Evolutionary conservation across 352 stramenopile species (phyloP).

Genomic region (Elongisporangium undulatum): DNA sequence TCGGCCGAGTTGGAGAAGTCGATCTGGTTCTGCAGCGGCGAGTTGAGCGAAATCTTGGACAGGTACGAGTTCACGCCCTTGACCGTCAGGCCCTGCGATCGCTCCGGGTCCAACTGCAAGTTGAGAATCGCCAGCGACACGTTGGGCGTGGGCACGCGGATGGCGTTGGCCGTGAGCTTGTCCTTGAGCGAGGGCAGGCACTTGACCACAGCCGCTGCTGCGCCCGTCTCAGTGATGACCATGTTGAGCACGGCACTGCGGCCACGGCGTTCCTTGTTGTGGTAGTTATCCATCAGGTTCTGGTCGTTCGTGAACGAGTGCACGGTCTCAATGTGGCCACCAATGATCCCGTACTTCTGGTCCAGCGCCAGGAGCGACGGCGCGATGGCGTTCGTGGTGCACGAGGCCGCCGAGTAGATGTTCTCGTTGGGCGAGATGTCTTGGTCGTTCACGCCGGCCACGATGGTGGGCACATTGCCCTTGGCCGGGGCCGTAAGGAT

Average conservation of each 20-base stretch:
- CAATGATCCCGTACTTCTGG: constrained; percentile 78
- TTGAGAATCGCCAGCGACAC: constrained; percentile 98
- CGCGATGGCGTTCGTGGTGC: constrained; percentile 85
- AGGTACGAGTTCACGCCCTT: constrained; percentile 77
- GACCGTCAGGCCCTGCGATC: constrained; percentile 51
- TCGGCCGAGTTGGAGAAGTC: constrained; percentile 85
- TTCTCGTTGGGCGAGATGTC: constrained; percentile 43
- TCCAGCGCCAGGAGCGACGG: constrained; percentile 70
- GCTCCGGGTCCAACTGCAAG: constrained; percentile 84
- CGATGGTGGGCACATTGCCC: constrained; percentile 67
- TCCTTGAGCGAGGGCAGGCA: constrained; percentile 92
- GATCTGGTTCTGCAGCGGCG: constrained; percentile 84
- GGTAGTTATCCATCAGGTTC: constrained; percentile 88
- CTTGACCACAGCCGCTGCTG: constrained; percentile 78
- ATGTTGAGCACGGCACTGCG: constrained; percentile 87
- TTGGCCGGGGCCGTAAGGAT: constrained; percentile 78
- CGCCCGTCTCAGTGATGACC: constrained; percentile 87
- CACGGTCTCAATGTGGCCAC: constrained; percentile 85
- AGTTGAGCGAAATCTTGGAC: constrained; percentile 78
- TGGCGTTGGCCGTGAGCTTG: constrained; percentile 98
- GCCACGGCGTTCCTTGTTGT: constrained; percentile 83
- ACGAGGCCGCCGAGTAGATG: constrained; percentile 81
- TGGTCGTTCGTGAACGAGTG: constrained; percentile 91
- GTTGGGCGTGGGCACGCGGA: constrained; percentile 98
- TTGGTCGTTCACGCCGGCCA: constrained; percentile 78